Conservation (phyloP, 176 grass and related monocot genomes). For the Saccharum officinarum region DNA sequence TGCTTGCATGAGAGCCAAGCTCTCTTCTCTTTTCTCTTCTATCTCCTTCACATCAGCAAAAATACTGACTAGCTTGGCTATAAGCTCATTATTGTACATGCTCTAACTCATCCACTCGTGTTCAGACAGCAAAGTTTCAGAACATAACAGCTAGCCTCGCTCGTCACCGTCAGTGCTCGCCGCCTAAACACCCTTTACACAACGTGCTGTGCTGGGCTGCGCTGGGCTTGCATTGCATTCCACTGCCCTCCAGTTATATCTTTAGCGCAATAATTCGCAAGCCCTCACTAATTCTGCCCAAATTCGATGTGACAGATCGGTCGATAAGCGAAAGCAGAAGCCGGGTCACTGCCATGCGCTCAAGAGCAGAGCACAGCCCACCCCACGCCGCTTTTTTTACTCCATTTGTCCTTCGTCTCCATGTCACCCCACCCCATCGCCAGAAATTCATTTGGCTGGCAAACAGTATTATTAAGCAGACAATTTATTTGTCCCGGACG, state of each 20-base stretch:
- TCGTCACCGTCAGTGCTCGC: background rate
- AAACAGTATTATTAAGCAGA: background rate
- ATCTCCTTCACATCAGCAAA: no score
- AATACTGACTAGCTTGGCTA: no score
- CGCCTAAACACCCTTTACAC: background rate
- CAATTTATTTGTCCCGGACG: background rate
- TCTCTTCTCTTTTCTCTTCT: no score
- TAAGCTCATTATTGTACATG: no score
- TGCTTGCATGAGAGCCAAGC: no score
- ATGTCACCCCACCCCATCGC: background rate
- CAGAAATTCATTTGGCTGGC: constrained; percentile 18
- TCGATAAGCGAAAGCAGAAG: background rate
- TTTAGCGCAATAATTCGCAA: constrained; percentile 19
- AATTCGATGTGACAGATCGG: constrained; percentile 36
- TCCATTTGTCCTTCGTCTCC: background rate
- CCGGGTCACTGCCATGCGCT: constrained; percentile 25
- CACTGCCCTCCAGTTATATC: constrained; percentile 17
- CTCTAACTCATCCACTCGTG: background rate
- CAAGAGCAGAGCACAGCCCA: background rate
- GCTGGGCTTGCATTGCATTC: constrained; percentile 10
- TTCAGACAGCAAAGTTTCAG: constrained; percentile 8
- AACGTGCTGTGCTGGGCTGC: background rate
- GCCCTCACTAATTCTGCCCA: background rate
- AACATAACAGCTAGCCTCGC: constrained; percentile 8
- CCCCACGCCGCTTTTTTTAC: constrained; percentile 9